Evolutionary conservation across 2,329 filamentous ascomycete species (phyloP), one percentile per base, ranked within the genome.

Genomic region (Scedosporium minutisporum): DNA sequence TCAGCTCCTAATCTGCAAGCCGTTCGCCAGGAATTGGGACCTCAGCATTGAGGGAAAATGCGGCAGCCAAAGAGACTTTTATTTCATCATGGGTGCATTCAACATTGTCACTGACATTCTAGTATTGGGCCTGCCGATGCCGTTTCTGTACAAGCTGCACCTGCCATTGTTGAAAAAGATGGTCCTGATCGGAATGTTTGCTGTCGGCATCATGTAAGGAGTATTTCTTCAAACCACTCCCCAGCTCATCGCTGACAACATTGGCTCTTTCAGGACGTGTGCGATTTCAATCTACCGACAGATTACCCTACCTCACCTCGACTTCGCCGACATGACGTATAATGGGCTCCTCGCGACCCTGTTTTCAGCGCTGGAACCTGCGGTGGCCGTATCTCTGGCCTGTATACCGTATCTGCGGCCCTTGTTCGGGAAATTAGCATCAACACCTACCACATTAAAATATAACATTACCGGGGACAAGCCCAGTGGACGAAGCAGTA

Each of bases 321-420:
- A 64, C 57, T 64, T 60, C 57, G 27, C 33, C 33, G 63, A 64
- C 57, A 64, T 64, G 53, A 63, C 63, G 2, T 57, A 58, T 53
- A 70, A 70, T 6, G 69, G 74, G 44, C 70, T 71, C 21, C 67
- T 65, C 7, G 72, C 75, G 3, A 71, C 71, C 53, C 67, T 77
- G 61, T 76, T 75, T 65, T 71, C 69, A 16, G 71, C 69, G 9
- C 64, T 76, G 18, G 76, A 78, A 65, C 75, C 74, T 18, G 73
- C 68, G 57, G 68, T 78, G 29, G 75, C 71, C 42, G 70, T 78
- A 10, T 71, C 71, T 6, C 66, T 75, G 12, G 72, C 74, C n/a
- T 78, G 74, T 62, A 68, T 78, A 21, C 75, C 76, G 0, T 69
- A 76, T 16, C 68, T 78, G 38, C 72, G 75, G 1, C 75, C 76